Evolutionary conservation across 345 rosid genomes (phyloP).

Genomic region (Melaleuca alternifolia): DNA sequence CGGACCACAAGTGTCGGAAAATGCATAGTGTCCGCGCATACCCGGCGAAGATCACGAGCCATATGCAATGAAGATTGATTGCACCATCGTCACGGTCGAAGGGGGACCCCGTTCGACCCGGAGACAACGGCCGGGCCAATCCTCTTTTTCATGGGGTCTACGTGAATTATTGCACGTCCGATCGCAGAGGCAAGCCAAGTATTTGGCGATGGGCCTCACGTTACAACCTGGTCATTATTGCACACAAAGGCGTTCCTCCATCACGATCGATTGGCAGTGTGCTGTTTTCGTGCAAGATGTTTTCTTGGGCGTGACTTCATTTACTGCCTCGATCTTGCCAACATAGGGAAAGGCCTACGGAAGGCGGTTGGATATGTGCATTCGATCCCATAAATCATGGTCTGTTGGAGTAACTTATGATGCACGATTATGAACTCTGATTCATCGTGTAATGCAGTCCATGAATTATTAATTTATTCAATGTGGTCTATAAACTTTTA

Average conservation of each 20-base stretch:
- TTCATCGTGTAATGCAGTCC: too few relatives aligned
- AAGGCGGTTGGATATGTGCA: too few relatives aligned
- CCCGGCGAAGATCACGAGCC: neutral
- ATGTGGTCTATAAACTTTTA: too few relatives aligned
- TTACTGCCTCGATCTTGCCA: neutral
- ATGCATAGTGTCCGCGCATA: neutral
- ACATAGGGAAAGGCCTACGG: neutral
- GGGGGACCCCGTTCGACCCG: too few relatives aligned
- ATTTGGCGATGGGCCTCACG: neutral
- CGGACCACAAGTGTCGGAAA: neutral
- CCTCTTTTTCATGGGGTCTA: neutral
- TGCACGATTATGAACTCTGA: too few relatives aligned
- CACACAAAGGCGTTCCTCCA: neutral
- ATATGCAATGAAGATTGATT: neutral
- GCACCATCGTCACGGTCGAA: neutral
- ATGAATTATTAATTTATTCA: too few relatives aligned
- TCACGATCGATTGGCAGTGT: neutral
- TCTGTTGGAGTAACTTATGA: too few relatives aligned
- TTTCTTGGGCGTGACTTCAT: neutral
- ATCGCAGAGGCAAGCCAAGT: neutral
- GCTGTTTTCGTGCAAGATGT: neutral
- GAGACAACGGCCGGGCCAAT: neutral
- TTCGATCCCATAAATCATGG: too few relatives aligned
- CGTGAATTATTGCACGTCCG: neutral
- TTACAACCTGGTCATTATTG: neutral